phyloP scores from a whole-genome alignment of 139 green algal genomes.

The Closterium sp. region DNA sequence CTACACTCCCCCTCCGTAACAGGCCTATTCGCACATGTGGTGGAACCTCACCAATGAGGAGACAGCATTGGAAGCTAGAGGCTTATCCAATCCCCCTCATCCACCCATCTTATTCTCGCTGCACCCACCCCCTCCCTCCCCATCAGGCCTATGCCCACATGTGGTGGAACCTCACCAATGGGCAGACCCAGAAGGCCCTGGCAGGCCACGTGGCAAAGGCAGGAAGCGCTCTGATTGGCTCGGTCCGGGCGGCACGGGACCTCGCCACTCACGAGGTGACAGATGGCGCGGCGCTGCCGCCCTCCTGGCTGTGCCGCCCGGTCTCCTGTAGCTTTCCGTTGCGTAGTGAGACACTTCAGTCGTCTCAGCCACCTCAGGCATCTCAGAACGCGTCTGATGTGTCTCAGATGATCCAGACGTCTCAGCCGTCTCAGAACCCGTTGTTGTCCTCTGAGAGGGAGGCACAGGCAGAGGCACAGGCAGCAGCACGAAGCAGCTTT shows the following conservation, averaged over 20 bases:
- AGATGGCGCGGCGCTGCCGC: not conserved
- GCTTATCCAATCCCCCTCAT: too few species aligned
- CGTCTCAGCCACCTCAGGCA: too few species aligned
- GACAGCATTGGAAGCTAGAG: not conserved
- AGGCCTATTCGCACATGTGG: not conserved
- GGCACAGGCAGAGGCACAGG: too few species aligned
- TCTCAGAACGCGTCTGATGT: too few species aligned
- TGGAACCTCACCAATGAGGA: not conserved
- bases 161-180: not conserved
- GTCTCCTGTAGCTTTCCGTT: not conserved
- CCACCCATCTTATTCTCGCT: too few species aligned
- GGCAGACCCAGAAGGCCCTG: not conserved
- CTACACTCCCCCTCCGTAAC: too few species aligned
- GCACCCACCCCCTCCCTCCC: too few species aligned
- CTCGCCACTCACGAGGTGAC: not conserved
- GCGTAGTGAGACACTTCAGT: too few species aligned
- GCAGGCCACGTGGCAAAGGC: not conserved
- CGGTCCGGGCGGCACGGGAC: not conserved
- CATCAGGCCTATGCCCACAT: not conserved
- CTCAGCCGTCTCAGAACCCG: too few species aligned
- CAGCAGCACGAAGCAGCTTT: not conserved
- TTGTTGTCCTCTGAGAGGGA: too few species aligned
- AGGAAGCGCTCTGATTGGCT: not conserved
- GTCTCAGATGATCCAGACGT: too few species aligned
- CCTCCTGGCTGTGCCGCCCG: not conserved